Evolutionary conservation across 2,329 filamentous ascomycete species (phyloP).

Genomic region (Rutstroemia sydowiana): DNA sequence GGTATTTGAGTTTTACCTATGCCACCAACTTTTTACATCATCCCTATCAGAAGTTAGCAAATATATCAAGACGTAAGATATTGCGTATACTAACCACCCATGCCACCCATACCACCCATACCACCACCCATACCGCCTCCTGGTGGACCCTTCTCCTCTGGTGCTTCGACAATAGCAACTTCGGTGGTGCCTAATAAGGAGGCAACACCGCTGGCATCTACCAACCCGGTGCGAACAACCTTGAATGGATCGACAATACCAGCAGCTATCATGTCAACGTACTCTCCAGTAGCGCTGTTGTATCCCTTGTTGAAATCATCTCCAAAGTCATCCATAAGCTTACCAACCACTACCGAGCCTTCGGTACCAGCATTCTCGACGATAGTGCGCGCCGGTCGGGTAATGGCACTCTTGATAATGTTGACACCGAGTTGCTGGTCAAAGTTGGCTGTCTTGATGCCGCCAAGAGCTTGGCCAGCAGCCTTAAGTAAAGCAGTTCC

Average conservation of each 20-base stretch:
- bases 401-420: slow-evolving; percentile 98
- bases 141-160: slow-evolving; percentile 71
- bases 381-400: slow-evolving; percentile 85
- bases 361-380: slow-evolving; percentile 97
- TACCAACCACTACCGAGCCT: slow-evolving; percentile 93
- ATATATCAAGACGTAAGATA: neutral
- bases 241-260: slow-evolving; percentile 99
- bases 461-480: slow-evolving; percentile 74
- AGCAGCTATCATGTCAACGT: slow-evolving; percentile 94
- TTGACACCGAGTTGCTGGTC: slow-evolving; percentile 97
- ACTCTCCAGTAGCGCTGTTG: slow-evolving; percentile 94
- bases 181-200: slow-evolving; percentile 96
- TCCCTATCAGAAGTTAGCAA: slow-evolving; percentile 18
- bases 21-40: slow-evolving; percentile 28
- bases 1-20: slow-evolving; percentile 23
- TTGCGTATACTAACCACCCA: slow-evolving; percentile 21
- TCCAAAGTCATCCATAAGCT: slow-evolving; percentile 91
- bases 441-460: slow-evolving; percentile 88
- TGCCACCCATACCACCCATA: slow-evolving; percentile 56
- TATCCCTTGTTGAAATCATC: slow-evolving; percentile 96
- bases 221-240: slow-evolving; percentile 93
- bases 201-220: slow-evolving; percentile 92
- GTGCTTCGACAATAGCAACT: slow-evolving; percentile 94
- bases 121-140: slow-evolving; percentile 62
- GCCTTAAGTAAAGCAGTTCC: slow-evolving; percentile 98